phyloP scores from a whole-genome alignment of 169 alveolate genomes.

The Plasmodium sp. region DNA sequence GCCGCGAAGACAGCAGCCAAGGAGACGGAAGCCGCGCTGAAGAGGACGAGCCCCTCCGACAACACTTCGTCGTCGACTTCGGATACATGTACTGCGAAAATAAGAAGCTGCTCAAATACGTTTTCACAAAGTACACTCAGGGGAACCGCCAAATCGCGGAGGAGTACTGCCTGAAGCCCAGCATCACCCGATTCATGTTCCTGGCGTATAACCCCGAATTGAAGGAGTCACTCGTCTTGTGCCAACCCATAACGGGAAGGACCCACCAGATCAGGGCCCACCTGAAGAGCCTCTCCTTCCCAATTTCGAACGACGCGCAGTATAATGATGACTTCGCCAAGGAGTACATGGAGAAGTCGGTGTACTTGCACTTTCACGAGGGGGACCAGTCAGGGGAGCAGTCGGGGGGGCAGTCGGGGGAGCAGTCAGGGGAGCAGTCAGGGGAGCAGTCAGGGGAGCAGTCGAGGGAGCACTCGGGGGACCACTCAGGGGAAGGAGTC shows the following conservation, averaged over 20 bases:
- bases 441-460: conserved; percentile 1
- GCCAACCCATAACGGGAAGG: conserved; percentile 97
- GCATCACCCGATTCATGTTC: conserved; percentile 82
- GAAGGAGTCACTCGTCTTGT: conserved; percentile 90
- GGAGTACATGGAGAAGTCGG: conserved; percentile 74
- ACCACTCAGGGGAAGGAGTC: conserved; percentile 1
- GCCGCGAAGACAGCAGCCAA: no score
- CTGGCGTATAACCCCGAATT: conserved; percentile 88
- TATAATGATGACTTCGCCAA: conserved; percentile 75
- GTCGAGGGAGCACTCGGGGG: no score
- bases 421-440: not conserved
- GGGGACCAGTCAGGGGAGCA: conserved; percentile 16
- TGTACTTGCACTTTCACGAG: conserved; percentile 71
- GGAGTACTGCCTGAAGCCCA: conserved; percentile 73
- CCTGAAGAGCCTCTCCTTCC: conserved; percentile 91
- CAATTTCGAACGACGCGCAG: conserved; percentile 88
- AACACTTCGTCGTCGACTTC: conserved; percentile 64
- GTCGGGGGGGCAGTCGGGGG: not conserved
- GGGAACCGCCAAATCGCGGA: not conserved
- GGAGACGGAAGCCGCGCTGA: not conserved
- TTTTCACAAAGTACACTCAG: conserved; percentile 49
- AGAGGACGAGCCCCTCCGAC: not conserved
- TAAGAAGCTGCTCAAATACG: conserved; percentile 63
- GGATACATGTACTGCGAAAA: conserved; percentile 73
- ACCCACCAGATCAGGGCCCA: conserved; percentile 99